A percentile compares a stretch with the other conserved stretches of the same genome.
These are phyloP conservation scores for Aspergillus cristatus DNA, from an alignment of 495 filamentous ascomycete species.

Conservation along the genomic window DNA sequence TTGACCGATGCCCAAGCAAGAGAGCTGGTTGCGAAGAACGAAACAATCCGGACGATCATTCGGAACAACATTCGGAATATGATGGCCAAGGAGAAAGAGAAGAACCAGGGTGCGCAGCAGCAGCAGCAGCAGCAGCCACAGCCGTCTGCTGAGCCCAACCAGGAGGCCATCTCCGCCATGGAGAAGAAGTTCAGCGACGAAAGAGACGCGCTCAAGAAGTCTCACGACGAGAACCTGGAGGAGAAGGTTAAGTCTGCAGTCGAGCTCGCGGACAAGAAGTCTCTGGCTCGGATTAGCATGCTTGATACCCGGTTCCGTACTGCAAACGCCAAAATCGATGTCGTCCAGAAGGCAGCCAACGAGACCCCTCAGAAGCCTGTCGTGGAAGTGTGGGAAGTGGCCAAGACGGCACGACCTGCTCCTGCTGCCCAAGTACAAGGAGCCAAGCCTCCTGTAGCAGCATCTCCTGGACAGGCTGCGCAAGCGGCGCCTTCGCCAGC, in stretches of 20 bases:
- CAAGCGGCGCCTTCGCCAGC: slow-evolving; percentile 18
- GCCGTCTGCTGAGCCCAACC: slow-evolving; percentile 13
- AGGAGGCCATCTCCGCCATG: slow-evolving; percentile 24
- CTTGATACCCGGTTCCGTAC: slow-evolving; percentile 57
- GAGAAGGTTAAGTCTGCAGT: slow-evolving; percentile 38
- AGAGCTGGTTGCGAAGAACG: slow-evolving; percentile 54
- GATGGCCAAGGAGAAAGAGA: slow-evolving; percentile 49
- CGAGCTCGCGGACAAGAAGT: slow-evolving; percentile 49
- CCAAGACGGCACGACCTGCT: slow-evolving; percentile 58
- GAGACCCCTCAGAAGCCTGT: slow-evolving; percentile 81
- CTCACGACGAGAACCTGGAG: slow-evolving; percentile 29
- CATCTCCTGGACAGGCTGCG: slow-evolving; percentile 21
- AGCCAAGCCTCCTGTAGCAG: slow-evolving; percentile 24
- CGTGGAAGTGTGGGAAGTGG: slow-evolving; percentile 73
- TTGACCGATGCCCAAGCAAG: slow-evolving; percentile 53
- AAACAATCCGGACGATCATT: slow-evolving; percentile 56
- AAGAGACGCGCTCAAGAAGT: slow-evolving; percentile 56
- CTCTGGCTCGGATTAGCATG: slow-evolving; percentile 67
- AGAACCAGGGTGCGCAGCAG: slow-evolving; percentile 36
- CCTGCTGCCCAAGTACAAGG: slow-evolving; percentile 28
- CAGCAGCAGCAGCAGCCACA: slow-evolving; percentile 2
- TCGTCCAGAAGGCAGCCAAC: slow-evolving; percentile 67
- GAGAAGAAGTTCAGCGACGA: slow-evolving; percentile 45
- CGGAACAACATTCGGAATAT: slow-evolving; percentile 55
- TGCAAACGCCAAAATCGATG: slow-evolving; percentile 60